Percentiles rank a stretch among this genome's conserved stretches.
phyloP scores from a whole-genome alignment of 163 green algal genomes.

The Prototheca cutis region DNA sequence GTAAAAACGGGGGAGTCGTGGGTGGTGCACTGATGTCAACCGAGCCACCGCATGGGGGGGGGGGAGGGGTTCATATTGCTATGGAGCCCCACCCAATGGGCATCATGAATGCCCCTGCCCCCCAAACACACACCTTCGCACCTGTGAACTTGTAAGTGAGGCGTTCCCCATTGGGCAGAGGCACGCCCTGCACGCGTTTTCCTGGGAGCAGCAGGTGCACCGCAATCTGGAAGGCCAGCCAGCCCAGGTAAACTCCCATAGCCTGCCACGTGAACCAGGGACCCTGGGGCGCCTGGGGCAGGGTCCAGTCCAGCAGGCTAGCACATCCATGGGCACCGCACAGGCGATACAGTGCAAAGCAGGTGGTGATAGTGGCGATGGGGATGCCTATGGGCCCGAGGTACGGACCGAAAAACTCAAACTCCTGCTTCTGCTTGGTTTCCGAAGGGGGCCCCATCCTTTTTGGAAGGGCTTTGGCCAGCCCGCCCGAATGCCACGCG shows the following conservation, averaged over 20 bases:
- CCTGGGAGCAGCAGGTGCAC: constrained; percentile 79
- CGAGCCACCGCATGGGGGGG: too few relatives aligned
- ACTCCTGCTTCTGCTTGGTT: constrained; percentile 23
- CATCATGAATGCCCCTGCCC: not conserved
- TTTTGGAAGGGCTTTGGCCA: too few relatives aligned
- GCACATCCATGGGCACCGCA: constrained; percentile 63
- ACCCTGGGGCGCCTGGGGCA: constrained; percentile 19
- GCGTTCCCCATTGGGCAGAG: constrained; percentile 42
- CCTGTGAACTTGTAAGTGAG: constrained; percentile 88
- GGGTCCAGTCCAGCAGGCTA: constrained; percentile 13
- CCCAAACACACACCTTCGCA: constrained; percentile 13
- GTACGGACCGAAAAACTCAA: constrained; percentile 80
- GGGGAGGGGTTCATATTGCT: too few relatives aligned
- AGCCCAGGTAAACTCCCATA: constrained; percentile 47
- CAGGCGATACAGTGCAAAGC: constrained; percentile 56
- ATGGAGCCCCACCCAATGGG: not conserved
- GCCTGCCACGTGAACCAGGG: constrained; percentile 48
- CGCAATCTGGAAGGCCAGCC: constrained; percentile 44
- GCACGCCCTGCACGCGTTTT: constrained; percentile 39
- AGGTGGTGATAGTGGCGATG: constrained; percentile 57
- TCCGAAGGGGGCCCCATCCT: too few relatives aligned
- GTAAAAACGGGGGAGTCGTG: not conserved
- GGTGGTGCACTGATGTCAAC: too few relatives aligned
- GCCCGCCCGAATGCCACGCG: too few relatives aligned
- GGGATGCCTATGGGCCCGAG: constrained; percentile 62